phyloP scores from a whole-genome alignment of 2,329 filamentous ascomycete genomes.

The Macroventuria anomochaeta region DNA sequence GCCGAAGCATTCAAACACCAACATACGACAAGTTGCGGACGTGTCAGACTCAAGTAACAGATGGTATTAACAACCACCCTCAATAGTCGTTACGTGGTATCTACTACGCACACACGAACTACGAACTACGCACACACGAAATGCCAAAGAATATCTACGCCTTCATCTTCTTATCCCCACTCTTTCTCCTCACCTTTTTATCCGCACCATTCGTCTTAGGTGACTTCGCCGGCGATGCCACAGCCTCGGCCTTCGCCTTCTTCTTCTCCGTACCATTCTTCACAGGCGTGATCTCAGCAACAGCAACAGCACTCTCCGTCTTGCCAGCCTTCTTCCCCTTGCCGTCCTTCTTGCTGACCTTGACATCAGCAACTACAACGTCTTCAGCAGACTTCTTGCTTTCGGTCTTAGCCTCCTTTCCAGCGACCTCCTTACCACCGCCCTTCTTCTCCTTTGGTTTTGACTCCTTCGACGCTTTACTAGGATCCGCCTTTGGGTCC shows the following conservation, averaged over 20 bases:
- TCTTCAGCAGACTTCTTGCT: neutral
- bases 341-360: slow-evolving; percentile 13
- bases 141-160: slow-evolving; percentile 9
- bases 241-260: slow-evolving; percentile 3
- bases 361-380: slow-evolving; percentile 11
- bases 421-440: slow-evolving; percentile 14
- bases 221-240: neutral
- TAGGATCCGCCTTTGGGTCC: slow-evolving; percentile 51
- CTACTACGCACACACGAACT: no score
- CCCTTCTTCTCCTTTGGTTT: slow-evolving; percentile 33
- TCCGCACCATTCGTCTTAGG: slow-evolving; percentile 10
- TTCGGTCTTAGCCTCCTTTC: slow-evolving; percentile 13
- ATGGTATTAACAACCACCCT: neutral
- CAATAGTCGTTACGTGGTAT: neutral
- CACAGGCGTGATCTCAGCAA: slow-evolving; percentile 13
- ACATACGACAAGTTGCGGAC: neutral
- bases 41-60: neutral
- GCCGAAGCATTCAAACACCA: no score
- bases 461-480: slow-evolving; percentile 29
- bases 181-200: slow-evolving; percentile 29
- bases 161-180: slow-evolving; percentile 29
- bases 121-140: no score
- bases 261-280: slow-evolving; percentile 21
- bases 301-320: slow-evolving; percentile 8
- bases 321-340: slow-evolving; percentile 25